Evolutionary conservation across 2,329 filamentous ascomycete species (phyloP).

Genomic region (Microcera coccophila): DNA sequence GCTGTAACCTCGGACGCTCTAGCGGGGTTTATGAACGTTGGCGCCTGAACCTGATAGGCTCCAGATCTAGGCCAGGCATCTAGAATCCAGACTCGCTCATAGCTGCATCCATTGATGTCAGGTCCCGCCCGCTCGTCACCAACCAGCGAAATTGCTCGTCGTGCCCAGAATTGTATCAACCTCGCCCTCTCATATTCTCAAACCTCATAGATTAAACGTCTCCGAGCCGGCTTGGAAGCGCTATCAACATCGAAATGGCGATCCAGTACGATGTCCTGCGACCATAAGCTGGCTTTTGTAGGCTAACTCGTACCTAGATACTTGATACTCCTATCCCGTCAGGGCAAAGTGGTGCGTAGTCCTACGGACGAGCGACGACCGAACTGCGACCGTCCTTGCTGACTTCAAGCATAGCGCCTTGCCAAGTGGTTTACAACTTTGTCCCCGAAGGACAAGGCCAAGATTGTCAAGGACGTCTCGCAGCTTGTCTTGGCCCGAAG

Average conservation of each 20-base stretch:
- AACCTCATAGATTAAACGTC: conserved; percentile 15
- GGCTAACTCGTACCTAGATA: conserved; percentile 59
- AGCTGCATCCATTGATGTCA: conserved; percentile 2
- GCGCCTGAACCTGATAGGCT: too few relatives aligned
- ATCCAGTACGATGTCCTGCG: conserved; percentile 38
- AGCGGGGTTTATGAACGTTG: too few relatives aligned
- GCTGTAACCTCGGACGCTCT: too few relatives aligned
- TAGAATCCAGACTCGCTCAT: background rate
- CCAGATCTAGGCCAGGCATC: too few relatives aligned
- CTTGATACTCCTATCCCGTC: conserved; percentile 91
- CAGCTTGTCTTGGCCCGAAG: conserved; percentile 93
- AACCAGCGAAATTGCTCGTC: conserved; percentile 27
- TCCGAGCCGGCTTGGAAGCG: conserved; percentile 21
- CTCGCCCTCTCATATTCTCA: conserved; percentile 12
- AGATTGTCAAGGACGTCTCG: conserved; percentile 99
- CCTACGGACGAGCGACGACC: conserved; percentile 4
- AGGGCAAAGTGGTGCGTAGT: conserved; percentile 92
- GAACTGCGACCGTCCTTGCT: conserved; percentile 13
- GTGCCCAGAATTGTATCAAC: conserved; percentile 26
- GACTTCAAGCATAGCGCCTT: conserved; percentile 63
- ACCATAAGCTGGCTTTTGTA: conserved; percentile 4
- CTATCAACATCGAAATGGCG: conserved; percentile 35
- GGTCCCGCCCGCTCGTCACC: conserved; percentile 29
- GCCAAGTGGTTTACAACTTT: conserved; percentile 99
- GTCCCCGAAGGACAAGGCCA: conserved; percentile 96